Evolutionary conservation across 257 asterid genomes (phyloP), one percentile per base, ranked within the genome.

Genomic region (Salvia splendens): DNA sequence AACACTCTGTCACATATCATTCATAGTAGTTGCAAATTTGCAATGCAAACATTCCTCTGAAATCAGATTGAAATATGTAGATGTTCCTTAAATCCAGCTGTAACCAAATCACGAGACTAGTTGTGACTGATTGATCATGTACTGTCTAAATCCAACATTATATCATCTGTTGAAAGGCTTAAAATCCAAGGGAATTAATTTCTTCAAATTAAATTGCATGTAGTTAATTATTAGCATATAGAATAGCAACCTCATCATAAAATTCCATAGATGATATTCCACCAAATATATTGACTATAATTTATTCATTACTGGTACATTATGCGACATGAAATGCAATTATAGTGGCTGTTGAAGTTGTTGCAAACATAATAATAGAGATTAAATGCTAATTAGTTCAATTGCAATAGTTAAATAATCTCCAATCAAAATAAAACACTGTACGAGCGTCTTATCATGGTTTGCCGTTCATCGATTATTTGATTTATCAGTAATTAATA

Each of bases 31-130:
- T 57, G 46, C 35, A 35, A 57, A 55, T 20, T 55, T 57, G 46
- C 35, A 35, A 57, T 57, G 7, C 63, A 35, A 57, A 57, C 63
- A 57, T 57, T 57, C 63, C 30, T 12, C 5, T 32, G 24, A 57
- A 57, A 57, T 32, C 63, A 1, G 30, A 24, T 24, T 24, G 30
- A 24, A 24, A 2, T 24, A 0, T 24, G 30, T 24, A 24, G 30
- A 24, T 24, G 30, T 24, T 56, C 7, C 4, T 54, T 6, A 33
- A 32, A 33, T 57, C 46, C 63, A 57, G 63, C 63, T 57, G 63
- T 57, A 36, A 14, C 12, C 12, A 5, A 12, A 35, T 30, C 8
- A 55, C 8, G 2, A 33, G 11, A 56, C 20, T 57, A 57, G 43
- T 33, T n/a, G 46, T 55, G 42, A 55, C 30, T 55, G 42, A 32